Evolutionary conservation across 179 eudicot genomes (phyloP).

Genomic region (Beta corolliflora): DNA sequence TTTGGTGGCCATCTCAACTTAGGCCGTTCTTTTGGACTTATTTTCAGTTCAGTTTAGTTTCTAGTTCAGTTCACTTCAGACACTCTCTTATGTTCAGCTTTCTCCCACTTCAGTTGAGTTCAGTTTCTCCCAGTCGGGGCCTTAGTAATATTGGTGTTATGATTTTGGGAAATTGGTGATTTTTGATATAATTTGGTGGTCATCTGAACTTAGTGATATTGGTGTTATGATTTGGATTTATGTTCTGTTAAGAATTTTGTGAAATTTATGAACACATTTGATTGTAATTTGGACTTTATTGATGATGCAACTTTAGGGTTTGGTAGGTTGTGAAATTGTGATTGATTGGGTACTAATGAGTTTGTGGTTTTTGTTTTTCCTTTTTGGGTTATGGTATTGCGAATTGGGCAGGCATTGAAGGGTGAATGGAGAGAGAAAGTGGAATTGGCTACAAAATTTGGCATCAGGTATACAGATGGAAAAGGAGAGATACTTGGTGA

Average conservation of each 20-base stretch:
- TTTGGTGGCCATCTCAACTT: neutral
- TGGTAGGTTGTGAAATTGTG: neutral
- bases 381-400: conserved; percentile 11
- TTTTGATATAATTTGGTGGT: neutral
- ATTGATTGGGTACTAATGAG: neutral
- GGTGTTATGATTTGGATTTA: neutral
- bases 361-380: neutral
- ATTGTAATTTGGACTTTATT: neutral
- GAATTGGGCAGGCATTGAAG: conserved; percentile 40
- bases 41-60: too few species aligned
- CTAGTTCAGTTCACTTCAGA: too few species aligned
- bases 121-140: too few species aligned
- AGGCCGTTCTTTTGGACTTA: too few species aligned
- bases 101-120: too few species aligned
- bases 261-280: neutral
- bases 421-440: conserved; percentile 43
- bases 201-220: neutral
- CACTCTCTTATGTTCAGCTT: too few species aligned
- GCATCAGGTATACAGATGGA: conserved; percentile 16
- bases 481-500: conserved; percentile 34
- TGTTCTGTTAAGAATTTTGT: neutral
- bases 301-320: neutral
- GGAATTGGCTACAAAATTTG: conserved; percentile 47
- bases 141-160: too few species aligned
- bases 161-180: neutral